Base-by-base conservation (phyloP, 768 basidiomycete species). In the Lentinula guzmanii region DNA sequence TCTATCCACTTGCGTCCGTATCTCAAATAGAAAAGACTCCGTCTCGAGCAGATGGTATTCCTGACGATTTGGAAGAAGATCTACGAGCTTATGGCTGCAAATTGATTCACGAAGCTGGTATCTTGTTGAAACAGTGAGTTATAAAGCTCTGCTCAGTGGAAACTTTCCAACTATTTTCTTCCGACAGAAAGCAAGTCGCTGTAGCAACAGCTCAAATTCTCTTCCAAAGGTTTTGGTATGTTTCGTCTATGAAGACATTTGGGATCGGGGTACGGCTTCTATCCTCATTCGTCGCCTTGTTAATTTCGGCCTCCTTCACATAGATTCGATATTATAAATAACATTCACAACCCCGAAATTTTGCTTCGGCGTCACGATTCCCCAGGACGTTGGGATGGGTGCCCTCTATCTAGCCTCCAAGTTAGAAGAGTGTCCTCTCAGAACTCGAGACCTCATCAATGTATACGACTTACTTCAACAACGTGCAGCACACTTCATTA, bases 161-260 rank as follows among this genome's bases (percentile, higher is more conserved):
- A 35, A 41, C 16, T 46, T 16, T 24, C 15, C 55, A 48, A n/a
- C n/a, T n/a, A 39, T 34, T 31, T 39, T 62, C 37, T 62, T 62
- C 62, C 48, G 62, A 64, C 72, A 92, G 90, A 74, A 97, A 98
- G 65, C 97, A 99, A 71, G 95, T 97, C 33, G 95, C 95, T 13
- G 91, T 98, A 58, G 94, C 97, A 5, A 93, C 95, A 1, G 97
- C 97, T 0, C 95, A 98, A 71, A 93, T 98, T 35, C 76, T 99
- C 1, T 96, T 95, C 71, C 97, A 99, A 64, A 81, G 96, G 37
- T 99, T 99, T 78, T 98, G 91, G 91, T 98, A 85, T 74, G 91
- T 96, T 16, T 88, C 89, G 4, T 96, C 94, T 7, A 86, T 99
- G 87, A 91, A 91, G 71, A 91, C 95, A 60, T 99, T 95, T 73